Conservation (phyloP, 768 basidiomycete species). For the Kwoniella europaea region DNA sequence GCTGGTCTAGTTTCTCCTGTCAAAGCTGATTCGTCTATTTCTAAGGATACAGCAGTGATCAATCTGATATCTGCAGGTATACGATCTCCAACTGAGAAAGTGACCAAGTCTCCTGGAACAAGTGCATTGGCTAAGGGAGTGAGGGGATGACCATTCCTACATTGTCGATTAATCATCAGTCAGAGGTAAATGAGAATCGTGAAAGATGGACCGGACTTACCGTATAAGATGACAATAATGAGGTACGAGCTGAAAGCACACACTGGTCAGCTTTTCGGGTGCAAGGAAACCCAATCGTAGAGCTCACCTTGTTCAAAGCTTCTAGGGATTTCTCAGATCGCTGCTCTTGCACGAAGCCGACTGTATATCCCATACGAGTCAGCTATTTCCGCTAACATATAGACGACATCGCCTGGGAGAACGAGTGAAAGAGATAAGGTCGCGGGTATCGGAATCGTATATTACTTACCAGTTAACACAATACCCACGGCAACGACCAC, state of each 20-base stretch:
- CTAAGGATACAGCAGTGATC: slow-evolving; percentile 77
- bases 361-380: slow-evolving; percentile 55
- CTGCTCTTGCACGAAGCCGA: slow-evolving; percentile 94
- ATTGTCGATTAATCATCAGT: not conserved
- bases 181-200: too few species aligned
- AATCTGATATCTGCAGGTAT: slow-evolving; percentile 92
- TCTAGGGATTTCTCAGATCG: slow-evolving; percentile 93
- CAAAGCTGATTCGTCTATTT: slow-evolving; percentile 92
- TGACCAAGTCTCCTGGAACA: slow-evolving; percentile 92
- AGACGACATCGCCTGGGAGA: too few species aligned
- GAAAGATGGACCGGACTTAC: slow-evolving; percentile 38
- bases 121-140: slow-evolving; percentile 94
- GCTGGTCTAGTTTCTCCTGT: slow-evolving; percentile 90
- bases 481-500: slow-evolving; percentile 91
- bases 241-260: slow-evolving; percentile 70
- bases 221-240: slow-evolving; percentile 93
- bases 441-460: not conserved
- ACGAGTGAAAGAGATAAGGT: too few species aligned
- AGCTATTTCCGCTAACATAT: too few species aligned
- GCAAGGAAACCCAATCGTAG: not conserved
- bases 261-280: slow-evolving; percentile 14
- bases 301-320: slow-evolving; percentile 75
- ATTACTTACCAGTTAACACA: slow-evolving; percentile 78
- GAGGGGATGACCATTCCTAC: slow-evolving; percentile 67
- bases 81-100: slow-evolving; percentile 87